Conservation (phyloP, 2,329 filamentous ascomycete genomes). For the Balansia obtecta region DNA sequence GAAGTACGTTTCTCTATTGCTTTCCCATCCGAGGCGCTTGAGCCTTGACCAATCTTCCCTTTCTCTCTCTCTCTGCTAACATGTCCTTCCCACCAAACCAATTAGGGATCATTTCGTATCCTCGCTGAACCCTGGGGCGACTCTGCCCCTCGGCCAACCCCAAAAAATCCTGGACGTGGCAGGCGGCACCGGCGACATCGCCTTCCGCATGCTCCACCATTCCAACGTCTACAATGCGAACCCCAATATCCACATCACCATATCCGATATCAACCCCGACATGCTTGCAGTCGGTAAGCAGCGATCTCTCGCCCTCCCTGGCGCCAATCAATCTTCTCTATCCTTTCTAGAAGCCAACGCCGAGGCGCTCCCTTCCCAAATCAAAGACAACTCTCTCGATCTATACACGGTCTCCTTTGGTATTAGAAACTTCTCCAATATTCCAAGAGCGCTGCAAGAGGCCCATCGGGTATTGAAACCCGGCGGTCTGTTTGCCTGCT, state of each 20-base stretch:
- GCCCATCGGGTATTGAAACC: slow-evolving; percentile 84
- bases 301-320: slow-evolving; percentile 50
- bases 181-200: slow-evolving; percentile 94
- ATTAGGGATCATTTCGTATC: slow-evolving; percentile 82
- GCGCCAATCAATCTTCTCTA: slow-evolving; percentile 43
- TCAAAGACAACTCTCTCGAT: slow-evolving; percentile 65
- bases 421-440: slow-evolving; percentile 93
- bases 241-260: slow-evolving; percentile 69
- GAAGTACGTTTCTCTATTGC: slow-evolving; percentile 43
- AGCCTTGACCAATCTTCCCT: too few relatives aligned
- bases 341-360: slow-evolving; percentile 86
- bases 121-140: slow-evolving; percentile 69
- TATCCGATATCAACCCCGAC: slow-evolving; percentile 89
- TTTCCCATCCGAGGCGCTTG: too few relatives aligned
- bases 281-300: slow-evolving; percentile 87
- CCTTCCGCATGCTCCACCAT: slow-evolving; percentile 89
- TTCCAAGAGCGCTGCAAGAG: slow-evolving; percentile 68
- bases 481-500: slow-evolving; percentile 88
- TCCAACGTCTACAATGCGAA: slow-evolving; percentile 68
- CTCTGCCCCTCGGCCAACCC: slow-evolving; percentile 28
- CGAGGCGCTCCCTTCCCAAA: slow-evolving; percentile 50
- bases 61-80: background rate
- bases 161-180: slow-evolving; percentile 88
- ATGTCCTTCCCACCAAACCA: background rate
- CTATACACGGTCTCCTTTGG: slow-evolving; percentile 97